These are phyloP conservation scores for Sporothrix dimorphospora DNA, from an alignment of 2,329 filamentous ascomycete genomes.

Conservation along the genomic window DNA sequence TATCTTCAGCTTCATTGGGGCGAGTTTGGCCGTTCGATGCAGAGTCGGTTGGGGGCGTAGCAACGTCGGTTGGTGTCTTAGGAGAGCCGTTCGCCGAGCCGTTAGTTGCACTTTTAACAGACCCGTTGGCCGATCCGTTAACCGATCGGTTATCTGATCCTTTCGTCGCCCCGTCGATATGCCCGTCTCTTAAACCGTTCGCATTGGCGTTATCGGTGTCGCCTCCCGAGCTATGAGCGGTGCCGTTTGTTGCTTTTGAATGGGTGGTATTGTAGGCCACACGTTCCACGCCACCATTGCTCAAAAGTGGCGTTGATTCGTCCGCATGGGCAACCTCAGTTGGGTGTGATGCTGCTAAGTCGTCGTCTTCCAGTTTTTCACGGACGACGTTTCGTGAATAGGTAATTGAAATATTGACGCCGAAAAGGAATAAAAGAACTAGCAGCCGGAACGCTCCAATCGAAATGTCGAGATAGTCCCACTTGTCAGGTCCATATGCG, in stretches of 20 bases:
- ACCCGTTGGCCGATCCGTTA: constrained; percentile 36
- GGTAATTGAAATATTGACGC: constrained; percentile 59
- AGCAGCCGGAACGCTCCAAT: constrained; percentile 55
- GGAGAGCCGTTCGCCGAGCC: constrained; percentile 46
- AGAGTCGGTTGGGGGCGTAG: constrained; percentile 34
- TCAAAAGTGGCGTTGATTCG: constrained; percentile 68
- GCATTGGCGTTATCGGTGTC: not conserved
- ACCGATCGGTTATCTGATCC: constrained; percentile 34
- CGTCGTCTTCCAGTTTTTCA: constrained; percentile 49
- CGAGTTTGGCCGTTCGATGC: not conserved
- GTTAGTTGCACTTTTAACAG: constrained; percentile 31
- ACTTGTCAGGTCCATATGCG: constrained; percentile 44
- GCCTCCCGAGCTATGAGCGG: not conserved
- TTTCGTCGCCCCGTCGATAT: constrained; percentile 34
- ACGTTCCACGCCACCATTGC: constrained; percentile 43
- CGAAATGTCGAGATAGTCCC: constrained; percentile 67
- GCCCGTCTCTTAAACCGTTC: constrained; percentile 1
- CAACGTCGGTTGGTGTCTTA: not conserved
- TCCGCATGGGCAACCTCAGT: constrained; percentile 36
- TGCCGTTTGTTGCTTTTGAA: not conserved
- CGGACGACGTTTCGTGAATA: constrained; percentile 47
- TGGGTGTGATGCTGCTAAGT: constrained; percentile 34
- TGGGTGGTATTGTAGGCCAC: not conserved
- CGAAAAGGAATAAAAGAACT: constrained; percentile 50
- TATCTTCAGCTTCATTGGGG: constrained; percentile 57